Conservation (phyloP, 495 filamentous ascomycete genomes). For the Choiromyces venosus region DNA sequence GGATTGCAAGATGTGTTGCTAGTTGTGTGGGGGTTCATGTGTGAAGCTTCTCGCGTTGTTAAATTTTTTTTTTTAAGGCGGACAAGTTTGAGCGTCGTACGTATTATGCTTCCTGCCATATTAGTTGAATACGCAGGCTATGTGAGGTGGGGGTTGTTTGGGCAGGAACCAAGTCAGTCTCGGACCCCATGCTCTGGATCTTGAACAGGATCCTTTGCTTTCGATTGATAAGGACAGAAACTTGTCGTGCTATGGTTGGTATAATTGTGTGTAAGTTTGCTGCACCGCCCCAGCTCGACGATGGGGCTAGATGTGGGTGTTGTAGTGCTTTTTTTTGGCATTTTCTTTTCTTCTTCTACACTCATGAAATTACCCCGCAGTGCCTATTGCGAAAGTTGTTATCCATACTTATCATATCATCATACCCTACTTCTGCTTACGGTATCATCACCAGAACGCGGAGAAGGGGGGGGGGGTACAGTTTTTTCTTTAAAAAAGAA, state of each 20-base stretch:
- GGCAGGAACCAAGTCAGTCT: not conserved
- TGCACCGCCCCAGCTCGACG: not conserved
- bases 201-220: not conserved
- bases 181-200: not conserved
- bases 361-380: not conserved
- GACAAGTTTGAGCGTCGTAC: not conserved
- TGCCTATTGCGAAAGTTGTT: not conserved
- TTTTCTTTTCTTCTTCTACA: not conserved
- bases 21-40: not conserved
- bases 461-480: not conserved
- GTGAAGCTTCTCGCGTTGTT: not conserved
- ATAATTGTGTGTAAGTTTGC: not conserved
- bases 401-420: not conserved
- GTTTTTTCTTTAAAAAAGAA: not conserved
- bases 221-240: not conserved
- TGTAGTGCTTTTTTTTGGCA: not conserved
- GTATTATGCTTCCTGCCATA: not conserved
- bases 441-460: not conserved
- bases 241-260: constrained; percentile 1
- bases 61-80: not conserved
- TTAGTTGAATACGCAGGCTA: not conserved
- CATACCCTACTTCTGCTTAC: not conserved
- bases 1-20: not conserved
- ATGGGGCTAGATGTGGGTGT: not conserved
- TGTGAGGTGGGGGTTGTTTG: not conserved